Conservation (phyloP, 1,284 basidiomycete genomes). For the Ceratobasidium sp. region DNA sequence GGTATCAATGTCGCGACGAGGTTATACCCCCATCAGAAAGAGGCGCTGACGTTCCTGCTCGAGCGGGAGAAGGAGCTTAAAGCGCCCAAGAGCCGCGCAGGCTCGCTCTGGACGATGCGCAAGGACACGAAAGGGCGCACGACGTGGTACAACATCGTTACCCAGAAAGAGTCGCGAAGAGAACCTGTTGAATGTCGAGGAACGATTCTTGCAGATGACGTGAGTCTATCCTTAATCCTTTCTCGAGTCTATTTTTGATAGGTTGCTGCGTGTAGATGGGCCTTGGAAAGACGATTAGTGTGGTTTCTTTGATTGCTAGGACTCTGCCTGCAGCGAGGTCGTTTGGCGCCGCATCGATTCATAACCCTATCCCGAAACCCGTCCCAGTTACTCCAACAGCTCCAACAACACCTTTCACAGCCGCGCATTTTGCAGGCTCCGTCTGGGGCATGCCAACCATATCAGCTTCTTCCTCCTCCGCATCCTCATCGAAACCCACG, state of each 20-base stretch:
- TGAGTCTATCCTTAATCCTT: constrained; percentile 58
- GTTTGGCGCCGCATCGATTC: constrained; percentile 66
- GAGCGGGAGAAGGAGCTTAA: constrained; percentile 84
- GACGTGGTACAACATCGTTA: constrained; percentile 86
- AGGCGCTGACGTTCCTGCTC: constrained; percentile 95
- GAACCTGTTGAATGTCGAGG: constrained; percentile 85
- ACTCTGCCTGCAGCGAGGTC: constrained; percentile 76
- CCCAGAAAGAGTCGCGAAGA: constrained; percentile 75
- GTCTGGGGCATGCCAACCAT: constrained; percentile 84
- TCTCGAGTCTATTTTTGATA: constrained; percentile 40
- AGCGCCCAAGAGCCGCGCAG: constrained; percentile 64
- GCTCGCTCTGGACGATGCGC: constrained; percentile 80
- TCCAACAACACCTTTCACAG: constrained; percentile 56
- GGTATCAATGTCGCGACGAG: constrained; percentile 86
- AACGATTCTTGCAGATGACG: constrained; percentile 93
- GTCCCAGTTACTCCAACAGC: constrained; percentile 56
- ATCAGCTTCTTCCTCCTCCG: constrained; percentile 29
- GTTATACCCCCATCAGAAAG: constrained; percentile 97
- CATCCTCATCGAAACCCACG: neutral
- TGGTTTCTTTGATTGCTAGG: constrained; percentile 88
- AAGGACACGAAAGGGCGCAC: constrained; percentile 63
- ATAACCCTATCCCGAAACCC: constrained; percentile 57
- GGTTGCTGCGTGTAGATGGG: constrained; percentile 77
- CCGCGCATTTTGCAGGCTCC: constrained; percentile 76
- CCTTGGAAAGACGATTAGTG: constrained; percentile 96